A percentile compares a stretch with the other conserved stretches of the same genome.
Evolutionary conservation across 2,329 filamentous ascomycete genomes (phyloP).

Genomic region (Phaeosphaeria sp.): DNA sequence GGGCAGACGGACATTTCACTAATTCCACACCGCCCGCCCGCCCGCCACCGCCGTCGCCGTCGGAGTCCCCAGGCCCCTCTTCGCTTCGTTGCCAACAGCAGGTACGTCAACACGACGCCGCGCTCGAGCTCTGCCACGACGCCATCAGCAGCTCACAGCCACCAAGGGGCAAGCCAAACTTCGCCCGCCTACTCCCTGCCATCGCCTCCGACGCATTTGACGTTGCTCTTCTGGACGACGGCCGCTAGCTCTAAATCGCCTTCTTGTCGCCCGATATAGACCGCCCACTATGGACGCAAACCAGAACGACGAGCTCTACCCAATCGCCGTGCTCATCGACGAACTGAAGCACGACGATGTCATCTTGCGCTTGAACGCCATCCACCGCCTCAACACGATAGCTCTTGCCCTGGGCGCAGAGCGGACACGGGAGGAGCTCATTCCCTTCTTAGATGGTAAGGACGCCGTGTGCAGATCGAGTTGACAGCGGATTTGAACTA

Average conservation of each 20-base stretch:
- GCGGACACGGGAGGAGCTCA: slow-evolving; percentile 96
- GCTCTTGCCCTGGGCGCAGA: slow-evolving; percentile 94
- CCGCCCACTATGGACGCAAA: slow-evolving; percentile 78
- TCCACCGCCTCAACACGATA: slow-evolving; percentile 97
- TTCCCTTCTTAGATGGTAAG: slow-evolving; percentile 98
- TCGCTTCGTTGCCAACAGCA: slow-evolving; percentile 37
- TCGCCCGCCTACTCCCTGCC: slow-evolving; percentile 6
- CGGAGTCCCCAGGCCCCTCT: slow-evolving; percentile 29
- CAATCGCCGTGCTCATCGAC: slow-evolving; percentile 99
- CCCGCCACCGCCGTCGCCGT: slow-evolving; percentile 18
- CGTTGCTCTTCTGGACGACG: slow-evolving; percentile 15
- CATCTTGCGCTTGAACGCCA: slow-evolving; percentile 95
- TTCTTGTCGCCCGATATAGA: slow-evolving; percentile 25
- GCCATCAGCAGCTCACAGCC: slow-evolving; percentile 31
- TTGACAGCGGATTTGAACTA: slow-evolving; percentile 32
- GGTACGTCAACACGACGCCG: slow-evolving; percentile 46
- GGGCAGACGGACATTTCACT: slow-evolving; percentile 21
- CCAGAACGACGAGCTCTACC: slow-evolving; percentile 98
- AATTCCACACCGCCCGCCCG: slow-evolving; percentile 14
- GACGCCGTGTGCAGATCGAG: slow-evolving; percentile 28
- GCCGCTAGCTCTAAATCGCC: slow-evolving; percentile 26
- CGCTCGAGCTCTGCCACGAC: slow-evolving; percentile 29
- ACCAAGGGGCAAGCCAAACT: slow-evolving; percentile 9
- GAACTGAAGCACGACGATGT: slow-evolving; percentile 99
- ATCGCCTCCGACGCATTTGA: slow-evolving; percentile 16